A percentile compares a stretch with the other conserved stretches of the same genome.
Evolutionary conservation across 148 eudicot species (phyloP).

Genomic region (Hydrangea macrophylla): DNA sequence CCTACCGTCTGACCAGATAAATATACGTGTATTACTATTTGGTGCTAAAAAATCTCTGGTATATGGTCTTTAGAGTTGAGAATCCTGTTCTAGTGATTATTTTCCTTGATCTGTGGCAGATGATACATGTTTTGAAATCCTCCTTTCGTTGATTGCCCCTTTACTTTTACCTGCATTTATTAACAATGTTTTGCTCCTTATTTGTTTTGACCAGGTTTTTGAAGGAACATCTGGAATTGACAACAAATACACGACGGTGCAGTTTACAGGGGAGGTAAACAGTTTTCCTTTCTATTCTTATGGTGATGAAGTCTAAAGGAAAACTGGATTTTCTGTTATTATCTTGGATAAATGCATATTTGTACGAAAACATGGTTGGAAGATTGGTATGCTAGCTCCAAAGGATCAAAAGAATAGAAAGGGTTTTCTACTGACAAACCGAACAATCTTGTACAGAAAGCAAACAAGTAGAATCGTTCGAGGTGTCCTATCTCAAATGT

Average conservation of each 20-base stretch:
- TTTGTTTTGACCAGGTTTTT: slow-evolving; percentile 60
- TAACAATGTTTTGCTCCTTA: not conserved
- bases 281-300: slow-evolving; percentile 1
- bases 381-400: too few relatives aligned
- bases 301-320: not conserved
- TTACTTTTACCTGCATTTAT: not conserved
- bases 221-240: slow-evolving; percentile 99
- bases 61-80: not conserved
- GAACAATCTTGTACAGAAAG: too few relatives aligned
- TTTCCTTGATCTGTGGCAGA: not conserved
- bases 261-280: slow-evolving; percentile 94
- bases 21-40: too few relatives aligned
- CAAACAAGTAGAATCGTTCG: too few relatives aligned
- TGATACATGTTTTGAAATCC: not conserved
- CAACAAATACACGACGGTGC: slow-evolving; percentile 95
- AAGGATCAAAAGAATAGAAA: too few relatives aligned
- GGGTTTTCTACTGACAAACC: too few relatives aligned
- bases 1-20: too few relatives aligned
- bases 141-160: not conserved
- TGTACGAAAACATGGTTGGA: too few relatives aligned
- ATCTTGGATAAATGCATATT: not conserved
- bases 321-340: not conserved
- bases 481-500: too few relatives aligned
- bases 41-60: too few relatives aligned
- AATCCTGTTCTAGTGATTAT: not conserved